Conservation (phyloP, 192 early-diverging fungal species). For the Backusella mclennaniae region DNA sequence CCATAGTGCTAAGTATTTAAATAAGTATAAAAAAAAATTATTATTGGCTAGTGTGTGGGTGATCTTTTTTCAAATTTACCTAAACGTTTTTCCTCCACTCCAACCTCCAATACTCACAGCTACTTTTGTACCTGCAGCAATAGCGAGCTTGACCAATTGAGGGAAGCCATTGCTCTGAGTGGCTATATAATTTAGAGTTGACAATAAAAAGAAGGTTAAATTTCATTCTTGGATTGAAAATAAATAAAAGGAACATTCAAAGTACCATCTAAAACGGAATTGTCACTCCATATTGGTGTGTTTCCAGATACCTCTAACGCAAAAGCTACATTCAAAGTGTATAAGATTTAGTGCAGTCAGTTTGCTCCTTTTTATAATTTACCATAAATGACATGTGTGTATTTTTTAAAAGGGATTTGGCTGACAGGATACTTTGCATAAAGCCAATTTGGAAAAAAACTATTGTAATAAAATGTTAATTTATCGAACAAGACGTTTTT, state of each 20-base stretch:
- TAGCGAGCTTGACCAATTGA: constrained; percentile 42
- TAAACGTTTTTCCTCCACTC: constrained; percentile 56
- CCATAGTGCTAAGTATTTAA: constrained; percentile 43
- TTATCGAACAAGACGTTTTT: not conserved
- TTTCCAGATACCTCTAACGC: constrained; percentile 42
- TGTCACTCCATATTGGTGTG: constrained; percentile 30
- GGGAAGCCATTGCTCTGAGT: constrained; percentile 33
- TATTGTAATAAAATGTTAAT: not conserved
- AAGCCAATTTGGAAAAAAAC: constrained; percentile 26
- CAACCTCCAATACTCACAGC: constrained; percentile 70
- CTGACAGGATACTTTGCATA: constrained; percentile 6
- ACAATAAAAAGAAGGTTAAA: not conserved
- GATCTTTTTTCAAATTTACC: not conserved
- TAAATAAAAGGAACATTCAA: not conserved
- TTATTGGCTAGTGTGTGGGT: too few species aligned
- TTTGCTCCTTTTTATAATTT: not conserved
- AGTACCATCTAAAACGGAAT: constrained; percentile 13
- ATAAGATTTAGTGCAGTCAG: not conserved
- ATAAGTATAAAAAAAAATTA: too few species aligned
- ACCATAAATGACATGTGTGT: constrained; percentile 68
- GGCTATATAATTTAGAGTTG: not conserved
- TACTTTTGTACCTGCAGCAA: constrained; percentile 47
- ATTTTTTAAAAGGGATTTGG: constrained; percentile 44
- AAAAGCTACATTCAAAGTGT: constrained; percentile 41
- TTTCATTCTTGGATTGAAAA: not conserved